Conservation (phyloP, 176 grass and related monocot genomes). For the maize (Zea mays) region DNA sequence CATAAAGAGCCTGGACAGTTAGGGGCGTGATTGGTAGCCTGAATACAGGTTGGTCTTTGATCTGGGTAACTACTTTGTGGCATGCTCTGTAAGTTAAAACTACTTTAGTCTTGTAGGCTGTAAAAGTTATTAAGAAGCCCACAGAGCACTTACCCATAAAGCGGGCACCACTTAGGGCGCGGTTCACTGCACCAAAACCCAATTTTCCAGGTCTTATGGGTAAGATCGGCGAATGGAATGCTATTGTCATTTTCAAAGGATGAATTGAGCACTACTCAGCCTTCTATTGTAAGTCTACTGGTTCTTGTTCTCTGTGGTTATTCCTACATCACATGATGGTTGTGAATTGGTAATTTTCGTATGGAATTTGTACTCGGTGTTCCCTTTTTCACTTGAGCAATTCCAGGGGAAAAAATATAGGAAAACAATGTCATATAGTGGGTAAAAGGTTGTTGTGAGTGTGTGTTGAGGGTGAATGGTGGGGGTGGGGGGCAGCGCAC, state of each 20-base stretch:
- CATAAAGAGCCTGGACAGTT: no score
- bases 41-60: no score
- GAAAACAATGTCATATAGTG: neutral
- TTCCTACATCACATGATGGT: neutral
- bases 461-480: no score
- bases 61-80: no score
- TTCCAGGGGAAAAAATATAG: no score
- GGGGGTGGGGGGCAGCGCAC: no score
- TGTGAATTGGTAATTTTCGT: neutral
- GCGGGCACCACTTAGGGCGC: constrained; percentile 70
- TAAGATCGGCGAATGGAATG: constrained; percentile 64
- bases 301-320: neutral
- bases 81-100: neutral
- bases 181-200: constrained; percentile 67
- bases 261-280: constrained; percentile 49
- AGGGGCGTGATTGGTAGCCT: no score
- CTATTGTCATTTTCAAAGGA: constrained; percentile 60
- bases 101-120: constrained; percentile 46
- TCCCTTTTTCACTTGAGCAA: neutral
- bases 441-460: no score
- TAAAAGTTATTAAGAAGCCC: constrained; percentile 82
- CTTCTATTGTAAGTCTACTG: constrained; percentile 60
- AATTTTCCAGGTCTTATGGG: constrained; percentile 64
- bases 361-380: neutral
- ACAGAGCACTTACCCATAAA: constrained; percentile 77